Evolutionary conservation across 768 basidiomycete species (phyloP).

Genomic region (Mycena maculata): DNA sequence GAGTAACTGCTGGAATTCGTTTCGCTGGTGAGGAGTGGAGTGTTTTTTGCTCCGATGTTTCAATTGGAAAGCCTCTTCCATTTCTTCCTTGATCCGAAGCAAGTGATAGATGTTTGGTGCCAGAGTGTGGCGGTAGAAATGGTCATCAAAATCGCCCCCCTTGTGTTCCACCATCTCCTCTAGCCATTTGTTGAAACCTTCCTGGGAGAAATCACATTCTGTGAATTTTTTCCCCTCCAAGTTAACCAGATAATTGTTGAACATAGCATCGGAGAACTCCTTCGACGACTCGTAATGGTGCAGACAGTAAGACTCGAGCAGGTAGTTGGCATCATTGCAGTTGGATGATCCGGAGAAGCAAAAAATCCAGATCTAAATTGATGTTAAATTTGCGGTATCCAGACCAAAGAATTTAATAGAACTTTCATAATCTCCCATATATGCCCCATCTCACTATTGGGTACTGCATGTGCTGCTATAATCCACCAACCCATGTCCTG

Average conservation of each 20-base stretch:
- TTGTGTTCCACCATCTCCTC: constrained; percentile 30
- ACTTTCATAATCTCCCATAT: constrained; percentile 24
- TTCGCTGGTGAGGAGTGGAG: constrained; percentile 14
- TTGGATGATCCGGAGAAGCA: constrained; percentile 15
- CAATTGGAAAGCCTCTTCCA: constrained; percentile 23
- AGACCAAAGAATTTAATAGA: not conserved
- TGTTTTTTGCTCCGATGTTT: constrained; percentile 25
- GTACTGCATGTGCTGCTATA: constrained; percentile 20
- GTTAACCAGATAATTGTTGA: constrained; percentile 37
- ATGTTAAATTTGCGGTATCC: not conserved
- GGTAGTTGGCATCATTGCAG: constrained; percentile 21
- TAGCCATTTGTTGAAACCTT: constrained; percentile 36
- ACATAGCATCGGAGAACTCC: constrained; percentile 27
- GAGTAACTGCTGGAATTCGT: constrained; percentile 25
- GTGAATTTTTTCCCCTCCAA: constrained; percentile 18
- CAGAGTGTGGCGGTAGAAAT: constrained; percentile 27
- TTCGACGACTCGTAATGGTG: constrained; percentile 27
- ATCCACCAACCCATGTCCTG: too few species aligned
- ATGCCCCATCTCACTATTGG: constrained; percentile 12
- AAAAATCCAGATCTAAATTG: constrained; percentile 13
- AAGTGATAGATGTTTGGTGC: constrained; percentile 27
- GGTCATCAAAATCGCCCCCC: constrained; percentile 29
- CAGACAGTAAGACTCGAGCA: constrained; percentile 27
- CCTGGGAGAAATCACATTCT: constrained; percentile 20
- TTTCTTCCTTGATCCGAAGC: constrained; percentile 28